Percentiles rank a stretch among this genome's conserved stretches.
Evolutionary conservation across 164 flowering plant genomes (phyloP).

Genomic region (Malania oleifera): DNA sequence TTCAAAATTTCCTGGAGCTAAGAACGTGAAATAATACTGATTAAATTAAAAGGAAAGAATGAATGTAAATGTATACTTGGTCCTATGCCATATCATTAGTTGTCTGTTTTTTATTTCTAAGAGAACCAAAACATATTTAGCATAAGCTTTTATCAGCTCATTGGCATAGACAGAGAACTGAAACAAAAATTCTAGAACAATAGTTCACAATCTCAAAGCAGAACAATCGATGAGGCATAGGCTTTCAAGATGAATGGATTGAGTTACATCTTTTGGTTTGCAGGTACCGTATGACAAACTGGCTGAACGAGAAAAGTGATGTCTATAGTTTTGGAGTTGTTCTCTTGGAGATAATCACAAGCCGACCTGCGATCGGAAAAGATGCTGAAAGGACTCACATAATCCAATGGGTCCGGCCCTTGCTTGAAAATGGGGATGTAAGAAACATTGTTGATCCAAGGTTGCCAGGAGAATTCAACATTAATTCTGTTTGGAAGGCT

Average conservation of each 20-base stretch:
- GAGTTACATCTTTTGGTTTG: neutral
- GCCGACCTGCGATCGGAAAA: constrained; percentile 17
- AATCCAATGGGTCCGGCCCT: constrained; percentile 12
- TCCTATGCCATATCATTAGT: too few species aligned
- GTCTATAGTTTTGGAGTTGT: constrained; percentile 33
- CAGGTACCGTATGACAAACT: constrained; percentile 11
- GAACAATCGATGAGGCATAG: neutral
- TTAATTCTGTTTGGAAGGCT: constrained; percentile 23
- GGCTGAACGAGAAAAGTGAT: constrained; percentile 24
- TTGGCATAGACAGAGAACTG: too few species aligned
- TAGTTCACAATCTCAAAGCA: too few species aligned
- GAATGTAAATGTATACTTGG: too few species aligned
- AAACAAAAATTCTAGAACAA: too few species aligned
- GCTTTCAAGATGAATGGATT: neutral
- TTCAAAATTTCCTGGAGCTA: too few species aligned
- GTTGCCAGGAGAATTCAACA: constrained; percentile 17
- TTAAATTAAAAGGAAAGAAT: too few species aligned
- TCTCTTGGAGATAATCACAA: constrained; percentile 21
- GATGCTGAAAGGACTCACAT: constrained; percentile 5
- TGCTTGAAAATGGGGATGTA: constrained; percentile 17
- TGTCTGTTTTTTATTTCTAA: too few species aligned
- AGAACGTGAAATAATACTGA: too few species aligned
- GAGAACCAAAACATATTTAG: too few species aligned
- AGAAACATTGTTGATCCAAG: constrained; percentile 20
- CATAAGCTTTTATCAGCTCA: too few species aligned